A percentile compares a stretch with the other conserved stretches of the same genome.
phyloP scores from a whole-genome alignment of 352 stramenopile genomes.

The Blastocystis sp. region DNA sequence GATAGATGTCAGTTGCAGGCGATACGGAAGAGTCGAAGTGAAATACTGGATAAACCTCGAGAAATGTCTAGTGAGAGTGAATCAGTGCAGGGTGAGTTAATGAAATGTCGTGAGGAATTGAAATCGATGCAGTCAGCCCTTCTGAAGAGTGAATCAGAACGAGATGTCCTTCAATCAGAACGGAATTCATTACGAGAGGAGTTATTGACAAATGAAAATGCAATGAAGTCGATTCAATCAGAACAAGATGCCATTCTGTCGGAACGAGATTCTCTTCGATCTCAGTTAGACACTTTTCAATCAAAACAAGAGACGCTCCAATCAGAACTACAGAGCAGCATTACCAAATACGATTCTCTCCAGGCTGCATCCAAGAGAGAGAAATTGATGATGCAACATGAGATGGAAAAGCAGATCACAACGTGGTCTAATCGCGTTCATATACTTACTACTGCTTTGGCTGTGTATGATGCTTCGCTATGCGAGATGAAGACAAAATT shows the following conservation, averaged over 20 bases:
- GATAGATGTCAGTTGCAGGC: too few species aligned
- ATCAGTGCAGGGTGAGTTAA: neutral
- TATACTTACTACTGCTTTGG: neutral
- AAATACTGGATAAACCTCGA: too few species aligned
- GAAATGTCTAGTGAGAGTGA: too few species aligned
- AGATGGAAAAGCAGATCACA: neutral
- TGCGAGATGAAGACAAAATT: neutral
- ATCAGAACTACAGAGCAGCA: neutral
- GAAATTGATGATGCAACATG: neutral
- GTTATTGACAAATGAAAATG: neutral
- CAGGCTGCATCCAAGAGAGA: neutral
- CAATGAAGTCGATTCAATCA: neutral
- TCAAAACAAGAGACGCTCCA: neutral
- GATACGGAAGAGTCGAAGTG: too few species aligned
- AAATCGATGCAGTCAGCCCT: neutral
- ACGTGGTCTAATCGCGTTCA: neutral
- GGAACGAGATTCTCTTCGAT: neutral
- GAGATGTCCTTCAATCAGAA: neutral
- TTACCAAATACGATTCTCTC: neutral
- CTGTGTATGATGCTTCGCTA: conserved; percentile 1
- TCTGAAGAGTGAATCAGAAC: too few species aligned
- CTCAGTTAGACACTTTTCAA: neutral
- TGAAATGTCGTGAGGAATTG: neutral
- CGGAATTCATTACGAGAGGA: neutral
- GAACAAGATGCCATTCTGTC: neutral